Percentiles rank a stretch among this genome's conserved stretches.
Evolutionary conservation across 192 early-diverging fungal species (phyloP).

Genomic region (Entomortierella lignicola): DNA sequence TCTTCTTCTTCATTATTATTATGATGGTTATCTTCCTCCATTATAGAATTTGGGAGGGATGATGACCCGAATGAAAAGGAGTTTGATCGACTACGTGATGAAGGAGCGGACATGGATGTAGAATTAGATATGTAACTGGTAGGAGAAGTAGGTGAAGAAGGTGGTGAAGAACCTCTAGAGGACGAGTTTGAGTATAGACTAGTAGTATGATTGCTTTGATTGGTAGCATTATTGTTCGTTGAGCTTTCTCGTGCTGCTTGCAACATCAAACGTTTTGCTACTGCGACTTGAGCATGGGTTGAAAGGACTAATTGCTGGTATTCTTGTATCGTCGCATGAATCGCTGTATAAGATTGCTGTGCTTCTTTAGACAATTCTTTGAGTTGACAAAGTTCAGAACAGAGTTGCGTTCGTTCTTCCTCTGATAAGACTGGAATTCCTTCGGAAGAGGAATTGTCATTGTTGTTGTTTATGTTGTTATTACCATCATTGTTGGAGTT

Average conservation of each 20-base stretch:
- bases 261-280: slow-evolving; percentile 11
- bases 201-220: not conserved
- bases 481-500: too few relatives aligned
- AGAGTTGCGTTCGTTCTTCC: not conserved
- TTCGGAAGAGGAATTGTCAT: not conserved
- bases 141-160: not conserved
- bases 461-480: too few relatives aligned
- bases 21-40: not conserved
- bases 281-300: slow-evolving; percentile 27
- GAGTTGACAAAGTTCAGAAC: slow-evolving; percentile 3
- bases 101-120: not conserved
- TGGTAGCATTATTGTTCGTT: not conserved
- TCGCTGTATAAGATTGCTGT: not conserved
- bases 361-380: not conserved
- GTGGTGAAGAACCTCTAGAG: not conserved
- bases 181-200: not conserved
- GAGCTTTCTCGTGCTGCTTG: not conserved
- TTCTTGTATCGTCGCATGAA: slow-evolving; percentile 19
- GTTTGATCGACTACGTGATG: not conserved
- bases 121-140: not conserved
- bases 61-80: not conserved
- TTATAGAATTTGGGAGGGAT: not conserved
- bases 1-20: slow-evolving; percentile 4
- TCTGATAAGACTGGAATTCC: not conserved
- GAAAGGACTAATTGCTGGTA: slow-evolving; percentile 30